Evolutionary conservation across 2,329 filamentous ascomycete species (phyloP).

Genomic region (Paecilomyces sp.): DNA sequence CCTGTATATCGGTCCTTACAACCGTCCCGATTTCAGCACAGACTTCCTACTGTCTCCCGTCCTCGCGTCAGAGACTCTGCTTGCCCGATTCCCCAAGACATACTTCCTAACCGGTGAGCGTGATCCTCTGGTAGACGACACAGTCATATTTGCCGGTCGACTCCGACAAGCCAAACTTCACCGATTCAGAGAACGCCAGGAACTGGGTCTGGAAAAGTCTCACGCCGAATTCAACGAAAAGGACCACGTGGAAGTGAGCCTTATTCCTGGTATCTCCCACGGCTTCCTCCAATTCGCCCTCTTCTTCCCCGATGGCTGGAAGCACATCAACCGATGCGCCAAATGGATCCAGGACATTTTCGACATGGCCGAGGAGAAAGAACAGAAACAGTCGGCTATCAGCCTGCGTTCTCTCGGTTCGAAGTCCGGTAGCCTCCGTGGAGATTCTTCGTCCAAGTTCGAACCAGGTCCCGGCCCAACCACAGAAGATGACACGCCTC

Average conservation of each 20-base stretch:
- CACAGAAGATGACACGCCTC: conserved; percentile 5
- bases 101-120: conserved; percentile 93
- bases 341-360: conserved; percentile 80
- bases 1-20: conserved; percentile 88
- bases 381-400: conserved; percentile 9
- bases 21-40: conserved; percentile 83
- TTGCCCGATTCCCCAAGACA: conserved; percentile 85
- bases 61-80: conserved; percentile 74
- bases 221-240: conserved; percentile 60
- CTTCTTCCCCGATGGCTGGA: conserved; percentile 85
- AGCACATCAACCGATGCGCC: conserved; percentile 70
- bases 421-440: not conserved
- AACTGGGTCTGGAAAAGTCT: conserved; percentile 48
- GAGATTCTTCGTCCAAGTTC: not conserved
- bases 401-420: conserved; percentile 8
- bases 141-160: conserved; percentile 87
- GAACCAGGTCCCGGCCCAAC: conserved; percentile 19
- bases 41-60: conserved; percentile 89
- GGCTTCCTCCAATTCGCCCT: conserved; percentile 89
- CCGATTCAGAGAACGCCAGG: conserved; percentile 48
- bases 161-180: conserved; percentile 69
- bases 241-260: conserved; percentile 70
- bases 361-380: conserved; percentile 13
- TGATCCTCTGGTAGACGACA: conserved; percentile 93
- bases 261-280: conserved; percentile 85